These are phyloP conservation scores for Blastomyces silverae DNA, from an alignment of 2,329 filamentous ascomycete species.

Conservation along the genomic window DNA sequence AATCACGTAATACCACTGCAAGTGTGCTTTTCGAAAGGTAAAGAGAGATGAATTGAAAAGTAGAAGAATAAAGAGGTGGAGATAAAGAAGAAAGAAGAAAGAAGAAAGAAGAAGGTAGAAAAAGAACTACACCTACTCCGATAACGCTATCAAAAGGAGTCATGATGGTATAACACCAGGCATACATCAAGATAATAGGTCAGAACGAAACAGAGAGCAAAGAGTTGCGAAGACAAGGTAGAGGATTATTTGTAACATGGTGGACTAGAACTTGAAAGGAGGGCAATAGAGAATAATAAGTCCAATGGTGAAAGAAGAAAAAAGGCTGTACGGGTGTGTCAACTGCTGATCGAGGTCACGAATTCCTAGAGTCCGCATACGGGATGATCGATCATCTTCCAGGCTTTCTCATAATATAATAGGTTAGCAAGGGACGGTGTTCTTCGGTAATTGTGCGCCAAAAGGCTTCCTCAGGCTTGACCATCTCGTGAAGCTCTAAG, in stretches of 20 bases:
- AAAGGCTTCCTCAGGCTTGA: constrained; percentile 26
- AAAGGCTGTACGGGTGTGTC: not conserved
- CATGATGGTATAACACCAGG: constrained; percentile 8
- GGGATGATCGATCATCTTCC: not conserved
- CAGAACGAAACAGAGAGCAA: not conserved
- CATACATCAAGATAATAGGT: no score
- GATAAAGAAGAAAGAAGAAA: constrained; percentile 1
- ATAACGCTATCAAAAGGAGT: constrained; percentile 3
- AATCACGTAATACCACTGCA: not conserved
- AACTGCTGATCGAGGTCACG: not conserved
- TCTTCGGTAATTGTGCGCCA: constrained; percentile 31
- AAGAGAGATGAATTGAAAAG: not conserved
- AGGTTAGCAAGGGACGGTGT: constrained; percentile 33
- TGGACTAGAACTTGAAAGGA: not conserved
- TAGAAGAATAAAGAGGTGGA: not conserved
- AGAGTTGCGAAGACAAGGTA: not conserved
- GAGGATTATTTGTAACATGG: not conserved
- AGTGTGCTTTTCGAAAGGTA: not conserved
- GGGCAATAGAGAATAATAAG: not conserved
- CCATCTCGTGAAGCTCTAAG: constrained; percentile 26
- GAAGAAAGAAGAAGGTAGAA: not conserved
- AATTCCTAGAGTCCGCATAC: not conserved
- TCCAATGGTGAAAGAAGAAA: not conserved
- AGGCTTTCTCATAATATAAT: constrained; percentile 30
- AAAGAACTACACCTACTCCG: not conserved